Conservation (phyloP, 108 stramenopile genomes). For the Seminavis robusta region DNA sequence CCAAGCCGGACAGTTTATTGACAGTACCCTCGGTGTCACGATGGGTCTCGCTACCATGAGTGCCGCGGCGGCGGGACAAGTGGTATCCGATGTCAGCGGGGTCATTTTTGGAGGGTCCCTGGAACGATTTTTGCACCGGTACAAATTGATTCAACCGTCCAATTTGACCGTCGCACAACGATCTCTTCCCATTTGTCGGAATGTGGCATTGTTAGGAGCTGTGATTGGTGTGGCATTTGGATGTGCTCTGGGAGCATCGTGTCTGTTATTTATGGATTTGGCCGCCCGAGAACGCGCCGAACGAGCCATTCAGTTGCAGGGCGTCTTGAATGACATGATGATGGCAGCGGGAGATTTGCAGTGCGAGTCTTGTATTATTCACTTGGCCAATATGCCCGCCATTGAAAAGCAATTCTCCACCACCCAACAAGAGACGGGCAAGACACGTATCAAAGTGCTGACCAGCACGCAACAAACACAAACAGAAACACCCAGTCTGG, state of each 20-base stretch:
- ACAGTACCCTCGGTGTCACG: constrained; percentile 57
- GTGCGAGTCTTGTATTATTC: too few relatives aligned
- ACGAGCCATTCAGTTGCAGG: neutral
- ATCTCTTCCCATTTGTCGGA: constrained; percentile 11
- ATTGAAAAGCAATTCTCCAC: too few relatives aligned
- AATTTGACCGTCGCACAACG: constrained; percentile 26
- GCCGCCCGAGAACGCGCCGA: constrained; percentile 3
- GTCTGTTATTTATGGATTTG: constrained; percentile 3
- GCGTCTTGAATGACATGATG: constrained; percentile 1
- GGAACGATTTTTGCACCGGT: constrained; percentile 13
- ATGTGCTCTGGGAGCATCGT: constrained; percentile 57
- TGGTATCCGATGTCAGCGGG: constrained; percentile 28
- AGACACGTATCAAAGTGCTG: too few relatives aligned
- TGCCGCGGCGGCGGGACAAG: constrained; percentile 66
- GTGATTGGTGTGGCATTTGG: constrained; percentile 56
- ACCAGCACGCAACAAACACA: too few relatives aligned
- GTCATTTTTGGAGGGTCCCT: constrained; percentile 44
- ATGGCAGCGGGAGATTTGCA: neutral
- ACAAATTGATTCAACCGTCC: constrained; percentile 1
- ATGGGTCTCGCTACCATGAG: constrained; percentile 70
- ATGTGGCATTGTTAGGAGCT: constrained; percentile 27
- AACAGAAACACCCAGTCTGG: too few relatives aligned
- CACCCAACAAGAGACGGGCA: too few relatives aligned
- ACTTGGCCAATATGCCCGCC: too few relatives aligned
- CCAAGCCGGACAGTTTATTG: constrained; percentile 61